phyloP scores from a whole-genome alignment of 1,284 basidiomycete genomes.

The Cryptococcus sp. region DNA sequence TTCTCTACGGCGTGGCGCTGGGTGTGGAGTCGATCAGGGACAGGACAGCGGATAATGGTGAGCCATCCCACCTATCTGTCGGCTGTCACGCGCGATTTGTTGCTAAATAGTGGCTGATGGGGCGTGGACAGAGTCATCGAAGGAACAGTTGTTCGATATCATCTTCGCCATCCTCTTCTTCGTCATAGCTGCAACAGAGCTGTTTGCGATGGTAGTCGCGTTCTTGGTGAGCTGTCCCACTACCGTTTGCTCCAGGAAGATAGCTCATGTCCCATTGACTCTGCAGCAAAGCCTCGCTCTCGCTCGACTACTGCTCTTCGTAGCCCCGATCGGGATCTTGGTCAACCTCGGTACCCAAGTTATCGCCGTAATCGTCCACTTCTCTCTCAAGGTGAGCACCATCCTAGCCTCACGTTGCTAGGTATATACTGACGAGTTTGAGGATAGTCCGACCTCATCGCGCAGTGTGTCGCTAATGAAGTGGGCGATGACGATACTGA shows the following conservation, averaged over 20 bases:
- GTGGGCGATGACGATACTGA: slow-evolving; percentile 46
- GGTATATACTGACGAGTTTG: neutral
- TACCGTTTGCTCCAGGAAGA: too few relatives aligned
- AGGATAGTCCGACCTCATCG: slow-evolving; percentile 59
- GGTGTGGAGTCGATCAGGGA: slow-evolving; percentile 32
- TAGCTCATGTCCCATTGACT: neutral
- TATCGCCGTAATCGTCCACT: slow-evolving; percentile 65
- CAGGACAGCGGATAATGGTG: slow-evolving; percentile 25
- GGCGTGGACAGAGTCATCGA: slow-evolving; percentile 18
- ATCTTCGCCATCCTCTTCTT: slow-evolving; percentile 52
- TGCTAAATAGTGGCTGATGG: neutral
- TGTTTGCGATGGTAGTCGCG: slow-evolving; percentile 63
- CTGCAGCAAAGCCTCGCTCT: slow-evolving; percentile 64
- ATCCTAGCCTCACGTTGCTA: neutral
- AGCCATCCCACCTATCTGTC: slow-evolving; percentile 1
- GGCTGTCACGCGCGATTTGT: too few relatives aligned
- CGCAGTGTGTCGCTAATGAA: slow-evolving; percentile 55
- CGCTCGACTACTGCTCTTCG: slow-evolving; percentile 62
- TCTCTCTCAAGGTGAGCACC: slow-evolving; percentile 61
- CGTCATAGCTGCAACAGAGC: slow-evolving; percentile 60
- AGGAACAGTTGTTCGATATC: slow-evolving; percentile 31
- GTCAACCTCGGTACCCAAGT: slow-evolving; percentile 62
- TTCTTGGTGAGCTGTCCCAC: slow-evolving; percentile 57
- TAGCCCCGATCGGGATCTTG: slow-evolving; percentile 60
- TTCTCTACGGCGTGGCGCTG: slow-evolving; percentile 40